Percentiles rank a stretch among this genome's conserved stretches.
These are phyloP conservation scores for Penicillium sp. DNA, from an alignment of 2,329 filamentous ascomycete genomes.

Conservation along the genomic window DNA sequence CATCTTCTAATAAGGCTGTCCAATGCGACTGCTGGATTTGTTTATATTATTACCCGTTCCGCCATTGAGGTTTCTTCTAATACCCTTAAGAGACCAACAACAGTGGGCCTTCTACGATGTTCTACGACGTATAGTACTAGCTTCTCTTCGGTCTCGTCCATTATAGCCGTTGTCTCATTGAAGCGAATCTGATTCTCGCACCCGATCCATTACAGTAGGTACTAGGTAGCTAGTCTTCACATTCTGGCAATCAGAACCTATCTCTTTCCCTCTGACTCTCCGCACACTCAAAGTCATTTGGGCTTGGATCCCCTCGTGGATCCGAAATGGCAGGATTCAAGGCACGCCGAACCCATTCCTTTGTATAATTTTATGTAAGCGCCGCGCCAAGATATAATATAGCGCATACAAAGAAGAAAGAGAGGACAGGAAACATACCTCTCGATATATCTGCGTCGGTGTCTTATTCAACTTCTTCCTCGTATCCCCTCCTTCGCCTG, in stretches of 20 bases:
- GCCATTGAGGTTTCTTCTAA: background rate
- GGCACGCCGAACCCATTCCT: conserved; percentile 35
- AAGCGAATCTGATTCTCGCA: background rate
- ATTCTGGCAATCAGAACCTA: conserved; percentile 3
- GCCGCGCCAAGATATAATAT: background rate
- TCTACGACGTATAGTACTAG: conserved; percentile 16
- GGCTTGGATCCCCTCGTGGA: conserved; percentile 31
- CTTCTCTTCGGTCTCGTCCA: background rate
- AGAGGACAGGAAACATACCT: conserved; percentile 27
- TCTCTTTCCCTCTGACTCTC: conserved; percentile 27
- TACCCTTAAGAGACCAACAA: conserved; percentile 9
- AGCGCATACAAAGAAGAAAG: background rate
- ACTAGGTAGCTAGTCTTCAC: background rate
- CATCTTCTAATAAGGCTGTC: background rate
- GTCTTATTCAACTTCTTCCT: conserved; percentile 30
- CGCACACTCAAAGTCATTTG: conserved; percentile 35
- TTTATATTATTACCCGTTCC: conserved; percentile 4
- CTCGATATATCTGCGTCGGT: conserved; percentile 36
- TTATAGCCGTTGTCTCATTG: conserved; percentile 5
- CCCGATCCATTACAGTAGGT: background rate
- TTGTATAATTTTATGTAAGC: conserved; percentile 8
- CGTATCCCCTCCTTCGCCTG: conserved; percentile 14
- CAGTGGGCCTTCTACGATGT: background rate
- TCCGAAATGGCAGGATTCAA: conserved; percentile 35
- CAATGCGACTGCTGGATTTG: background rate